Evolutionary conservation across 164 flowering plant genomes (phyloP).

Genomic region (Liquidambar formosana): DNA sequence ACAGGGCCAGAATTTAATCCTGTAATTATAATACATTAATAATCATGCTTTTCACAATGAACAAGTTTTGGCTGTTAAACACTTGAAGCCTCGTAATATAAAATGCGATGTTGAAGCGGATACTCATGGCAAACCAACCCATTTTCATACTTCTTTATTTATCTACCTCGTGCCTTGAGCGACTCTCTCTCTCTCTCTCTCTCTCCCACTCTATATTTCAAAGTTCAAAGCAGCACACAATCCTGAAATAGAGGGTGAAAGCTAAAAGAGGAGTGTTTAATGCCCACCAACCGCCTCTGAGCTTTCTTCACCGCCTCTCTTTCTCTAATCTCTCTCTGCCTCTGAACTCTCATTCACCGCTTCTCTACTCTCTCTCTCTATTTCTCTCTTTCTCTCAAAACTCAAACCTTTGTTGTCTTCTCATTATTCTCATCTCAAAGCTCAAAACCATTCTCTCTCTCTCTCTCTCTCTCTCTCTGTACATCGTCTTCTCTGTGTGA

Average conservation of each 20-base stretch:
- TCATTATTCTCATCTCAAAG: background rate
- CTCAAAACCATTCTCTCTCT: constrained; percentile 9
- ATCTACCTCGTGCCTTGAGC: background rate
- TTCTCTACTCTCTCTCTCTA: constrained; percentile 7
- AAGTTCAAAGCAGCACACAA: constrained; percentile 1
- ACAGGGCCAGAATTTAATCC: background rate
- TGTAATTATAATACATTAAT: background rate
- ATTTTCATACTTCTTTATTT: background rate
- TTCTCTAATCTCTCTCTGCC: constrained; percentile 3
- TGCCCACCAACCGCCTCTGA: constrained; percentile 23
- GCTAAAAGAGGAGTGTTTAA: constrained; percentile 8
- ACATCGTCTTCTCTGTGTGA: too few species aligned
- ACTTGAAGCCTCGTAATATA: background rate
- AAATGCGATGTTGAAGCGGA: too few species aligned
- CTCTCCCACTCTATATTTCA: background rate
- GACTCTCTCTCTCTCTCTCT: constrained; percentile 7
- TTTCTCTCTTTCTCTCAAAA: background rate
- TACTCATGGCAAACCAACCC: too few species aligned
- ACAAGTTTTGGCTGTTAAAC: background rate
- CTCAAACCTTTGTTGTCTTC: background rate
- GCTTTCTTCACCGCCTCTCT: background rate
- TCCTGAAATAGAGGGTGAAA: constrained; percentile 8
- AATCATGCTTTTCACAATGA: background rate
- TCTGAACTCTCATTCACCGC: background rate
- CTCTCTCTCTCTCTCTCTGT: constrained; percentile 4